Conservation (phyloP, 768 basidiomycete genomes). For the Rhodotorula taiwanensis region DNA sequence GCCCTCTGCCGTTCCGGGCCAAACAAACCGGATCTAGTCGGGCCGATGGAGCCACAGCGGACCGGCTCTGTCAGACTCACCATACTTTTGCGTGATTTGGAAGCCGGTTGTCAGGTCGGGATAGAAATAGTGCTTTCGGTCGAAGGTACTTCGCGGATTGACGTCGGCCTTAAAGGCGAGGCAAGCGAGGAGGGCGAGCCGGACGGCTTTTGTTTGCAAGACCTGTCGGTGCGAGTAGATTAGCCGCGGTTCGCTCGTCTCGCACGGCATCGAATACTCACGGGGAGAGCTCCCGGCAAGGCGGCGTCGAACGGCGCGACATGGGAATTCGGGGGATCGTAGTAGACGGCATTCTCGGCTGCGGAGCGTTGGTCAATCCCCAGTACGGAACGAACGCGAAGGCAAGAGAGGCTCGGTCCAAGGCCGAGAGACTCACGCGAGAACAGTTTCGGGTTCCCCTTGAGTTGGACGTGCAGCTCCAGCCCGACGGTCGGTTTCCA, state of each 20-base stretch:
- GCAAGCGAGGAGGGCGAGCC: slow-evolving; percentile 72
- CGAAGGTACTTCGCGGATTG: slow-evolving; percentile 55
- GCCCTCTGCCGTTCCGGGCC: neutral
- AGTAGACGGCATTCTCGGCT: slow-evolving; percentile 51
- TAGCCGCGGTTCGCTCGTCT: no score
- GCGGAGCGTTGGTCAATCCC: neutral
- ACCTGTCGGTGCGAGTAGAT: slow-evolving; percentile 2
- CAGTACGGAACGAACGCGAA: no score
- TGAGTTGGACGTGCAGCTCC: slow-evolving; percentile 92
- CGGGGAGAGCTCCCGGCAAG: slow-evolving; percentile 87
- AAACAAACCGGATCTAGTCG: no score
- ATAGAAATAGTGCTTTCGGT: slow-evolving; percentile 98
- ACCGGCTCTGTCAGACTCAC: slow-evolving; percentile 47
- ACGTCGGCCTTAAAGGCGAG: slow-evolving; percentile 56
- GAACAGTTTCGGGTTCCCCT: slow-evolving; percentile 79
- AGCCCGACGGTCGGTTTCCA: slow-evolving; percentile 89
- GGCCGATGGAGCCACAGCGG: no score
- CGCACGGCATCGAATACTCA: slow-evolving; percentile 52
- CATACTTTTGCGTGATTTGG: slow-evolving; percentile 94
- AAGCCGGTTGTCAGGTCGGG: slow-evolving; percentile 88
- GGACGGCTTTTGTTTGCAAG: slow-evolving; percentile 50
- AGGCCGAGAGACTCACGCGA: slow-evolving; percentile 52
- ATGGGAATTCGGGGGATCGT: slow-evolving; percentile 61
- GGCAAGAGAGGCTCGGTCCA: neutral
- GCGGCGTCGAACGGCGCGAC: slow-evolving; percentile 78